Percentiles rank a stretch among this genome's conserved stretches.
These are phyloP conservation scores for Ensete ventricosum DNA, from an alignment of 176 grass and related monocot genomes.

Conservation along the genomic window DNA sequence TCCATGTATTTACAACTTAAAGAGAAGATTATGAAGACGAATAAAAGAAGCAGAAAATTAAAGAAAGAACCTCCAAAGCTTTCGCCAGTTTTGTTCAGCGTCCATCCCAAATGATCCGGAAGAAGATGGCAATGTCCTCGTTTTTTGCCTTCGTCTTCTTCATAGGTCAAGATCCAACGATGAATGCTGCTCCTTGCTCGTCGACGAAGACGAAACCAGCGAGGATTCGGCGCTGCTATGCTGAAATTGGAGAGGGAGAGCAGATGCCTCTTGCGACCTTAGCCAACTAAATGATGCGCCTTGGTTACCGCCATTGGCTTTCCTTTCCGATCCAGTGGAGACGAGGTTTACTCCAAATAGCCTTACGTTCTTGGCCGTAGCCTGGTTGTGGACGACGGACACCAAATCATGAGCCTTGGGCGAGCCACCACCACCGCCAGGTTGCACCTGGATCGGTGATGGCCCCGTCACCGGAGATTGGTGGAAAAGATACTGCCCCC, in stretches of 20 bases:
- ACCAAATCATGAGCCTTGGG: conserved; percentile 48
- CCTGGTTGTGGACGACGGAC: conserved; percentile 27
- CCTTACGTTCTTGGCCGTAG: conserved; percentile 38
- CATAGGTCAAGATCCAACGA: conserved; percentile 78
- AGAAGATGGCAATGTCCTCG: not conserved
- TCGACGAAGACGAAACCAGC: conserved; percentile 31
- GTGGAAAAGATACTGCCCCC: conserved; percentile 2
- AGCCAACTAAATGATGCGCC: not conserved
- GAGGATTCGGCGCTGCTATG: conserved; percentile 17
- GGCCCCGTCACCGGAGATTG: not conserved
- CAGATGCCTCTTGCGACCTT: not conserved
- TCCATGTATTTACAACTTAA: conserved; percentile 4
- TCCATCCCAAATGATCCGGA: not conserved
- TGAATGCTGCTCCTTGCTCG: conserved; percentile 44
- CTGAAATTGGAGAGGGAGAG: conserved; percentile 1
- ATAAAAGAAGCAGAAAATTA: no score
- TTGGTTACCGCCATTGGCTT: not conserved
- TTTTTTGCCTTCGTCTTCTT: not conserved
- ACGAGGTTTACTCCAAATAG: conserved; percentile 90
- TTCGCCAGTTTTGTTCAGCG: not conserved
- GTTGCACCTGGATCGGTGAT: conserved; percentile 33
- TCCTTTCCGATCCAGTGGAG: conserved; percentile 16
- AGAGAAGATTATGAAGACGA: not conserved
- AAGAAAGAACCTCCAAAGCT: no score
- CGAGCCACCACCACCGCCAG: not conserved